Base-by-base conservation (phyloP, 2,329 filamentous ascomycete genomes). In the Calonectria pseudoreteaudii region DNA sequence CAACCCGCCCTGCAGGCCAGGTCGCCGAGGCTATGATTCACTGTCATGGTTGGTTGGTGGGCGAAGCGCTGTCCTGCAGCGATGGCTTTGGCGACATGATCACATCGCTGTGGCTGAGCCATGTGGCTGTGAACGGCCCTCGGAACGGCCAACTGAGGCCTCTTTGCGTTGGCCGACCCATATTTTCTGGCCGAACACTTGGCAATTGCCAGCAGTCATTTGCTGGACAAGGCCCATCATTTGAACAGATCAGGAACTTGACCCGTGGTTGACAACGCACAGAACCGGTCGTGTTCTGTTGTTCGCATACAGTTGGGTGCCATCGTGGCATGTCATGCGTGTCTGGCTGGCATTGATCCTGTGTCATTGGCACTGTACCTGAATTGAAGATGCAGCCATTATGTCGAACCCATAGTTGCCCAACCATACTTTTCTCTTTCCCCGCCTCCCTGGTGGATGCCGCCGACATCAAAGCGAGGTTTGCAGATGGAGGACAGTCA, bases 21-120 rank as follows among this genome's bases (percentile, higher is more conserved):
- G 26, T 75, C 62, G 66, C 65, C 38, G n/a, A 66, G 52, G 23
- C 62, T 56, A 34, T 67, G 56, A 49, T 76, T 80, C 74, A 74
- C 74, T 75, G 75, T 41, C 47, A 72, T 79, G 75, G 74, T 78
- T 79, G 75, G 74, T 78, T 78, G 79, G 78, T 75, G 47, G 66
- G 70, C 71, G 75, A 66, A 72, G 75, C 70, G 70, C 73, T 77
- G 68, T 70, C 50, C 49, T 23, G 74, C 75, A 72, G 34, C 36
- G 23, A 62, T 41, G 56, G 26, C 34, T 18, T 23, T 38, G 56
- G n/a, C 56, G 34, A 62, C 56, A 62, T 62, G 36, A 62, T 62
- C 20, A 20, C 50, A 50, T 66, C 68, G 58, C 41, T 53, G n/a
- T 52, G 65, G 68, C 58, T 64, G 67, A 68, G 41, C 20, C 36